Conservation (phyloP, 345 rosid species). For the Erysimum cheiranthoides region DNA sequence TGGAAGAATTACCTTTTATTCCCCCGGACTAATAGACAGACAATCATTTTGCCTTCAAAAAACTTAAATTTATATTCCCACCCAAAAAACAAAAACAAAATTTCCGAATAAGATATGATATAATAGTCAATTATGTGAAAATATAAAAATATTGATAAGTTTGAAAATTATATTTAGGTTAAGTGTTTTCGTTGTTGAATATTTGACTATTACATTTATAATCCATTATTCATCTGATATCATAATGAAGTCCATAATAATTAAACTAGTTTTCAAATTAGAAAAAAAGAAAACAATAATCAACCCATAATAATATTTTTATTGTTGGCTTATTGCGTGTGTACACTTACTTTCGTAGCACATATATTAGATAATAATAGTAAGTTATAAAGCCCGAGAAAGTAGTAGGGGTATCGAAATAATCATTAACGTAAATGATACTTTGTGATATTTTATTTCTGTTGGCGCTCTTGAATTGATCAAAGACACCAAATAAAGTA, state of each 20-base stretch:
- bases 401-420: not conserved
- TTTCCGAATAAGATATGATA: not conserved
- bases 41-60: too few species aligned
- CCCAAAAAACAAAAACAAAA: not conserved
- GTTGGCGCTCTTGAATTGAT: not conserved
- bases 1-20: too few species aligned
- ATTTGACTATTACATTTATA: too few species aligned
- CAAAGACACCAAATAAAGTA: conserved; percentile 15
- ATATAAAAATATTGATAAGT: too few species aligned
- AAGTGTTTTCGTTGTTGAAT: not conserved
- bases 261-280: too few species aligned
- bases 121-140: not conserved
- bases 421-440: conserved; percentile 4
- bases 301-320: too few species aligned
- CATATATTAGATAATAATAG: too few species aligned
- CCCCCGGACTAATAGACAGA: too few species aligned
- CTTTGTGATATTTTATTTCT: not conserved
- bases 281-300: too few species aligned
- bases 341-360: too few species aligned
- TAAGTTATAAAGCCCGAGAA: not conserved
- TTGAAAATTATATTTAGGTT: too few species aligned
- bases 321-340: too few species aligned
- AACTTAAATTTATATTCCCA: not conserved
- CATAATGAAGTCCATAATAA: not conserved
- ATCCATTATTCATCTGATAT: not conserved